Conservation (phyloP, 805 yeast genomes). For the Schizosaccharomyces japonicus region DNA sequence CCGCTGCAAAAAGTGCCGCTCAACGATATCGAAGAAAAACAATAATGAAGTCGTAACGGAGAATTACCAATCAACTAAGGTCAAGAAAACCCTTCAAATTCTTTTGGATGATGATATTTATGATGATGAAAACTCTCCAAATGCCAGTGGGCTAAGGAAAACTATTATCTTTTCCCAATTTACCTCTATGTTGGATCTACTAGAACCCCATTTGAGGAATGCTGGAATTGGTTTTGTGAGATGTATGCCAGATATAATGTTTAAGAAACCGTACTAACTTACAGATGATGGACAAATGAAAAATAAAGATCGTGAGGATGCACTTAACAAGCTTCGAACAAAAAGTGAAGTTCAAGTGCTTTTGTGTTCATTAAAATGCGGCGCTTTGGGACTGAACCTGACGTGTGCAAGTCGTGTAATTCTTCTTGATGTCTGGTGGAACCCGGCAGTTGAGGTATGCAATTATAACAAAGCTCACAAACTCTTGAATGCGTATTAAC, state of each 20-base stretch:
- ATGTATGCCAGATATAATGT: slow-evolving; percentile 14
- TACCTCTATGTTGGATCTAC: slow-evolving; percentile 83
- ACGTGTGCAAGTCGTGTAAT: slow-evolving; percentile 22
- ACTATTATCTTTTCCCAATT: slow-evolving; percentile 94
- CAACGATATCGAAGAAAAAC: not conserved
- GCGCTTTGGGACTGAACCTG: slow-evolving; percentile 24
- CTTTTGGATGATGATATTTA: slow-evolving; percentile 30
- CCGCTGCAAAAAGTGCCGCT: not conserved
- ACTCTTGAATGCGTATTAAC: too few relatives aligned
- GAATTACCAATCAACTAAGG: slow-evolving; percentile 19
- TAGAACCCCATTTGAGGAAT: slow-evolving; percentile 39
- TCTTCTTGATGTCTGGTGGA: slow-evolving; percentile 27
- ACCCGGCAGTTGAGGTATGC: slow-evolving; percentile 26
- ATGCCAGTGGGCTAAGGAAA: slow-evolving; percentile 31
- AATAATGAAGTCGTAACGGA: not conserved
- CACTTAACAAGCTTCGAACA: slow-evolving; percentile 39
- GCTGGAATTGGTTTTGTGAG: slow-evolving; percentile 29
- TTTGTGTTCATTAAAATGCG: slow-evolving; percentile 23
- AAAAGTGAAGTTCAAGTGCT: slow-evolving; percentile 31
- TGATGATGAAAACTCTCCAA: slow-evolving; percentile 10
- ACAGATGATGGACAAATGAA: slow-evolving; percentile 60
- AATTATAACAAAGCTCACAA: too few relatives aligned
- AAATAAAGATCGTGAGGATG: slow-evolving; percentile 36
- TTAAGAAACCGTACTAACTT: not conserved
- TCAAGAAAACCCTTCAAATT: slow-evolving; percentile 46